phyloP scores from a whole-genome alignment of 192 early-diverging fungal genomes.

The Lobosporangium transversale region DNA sequence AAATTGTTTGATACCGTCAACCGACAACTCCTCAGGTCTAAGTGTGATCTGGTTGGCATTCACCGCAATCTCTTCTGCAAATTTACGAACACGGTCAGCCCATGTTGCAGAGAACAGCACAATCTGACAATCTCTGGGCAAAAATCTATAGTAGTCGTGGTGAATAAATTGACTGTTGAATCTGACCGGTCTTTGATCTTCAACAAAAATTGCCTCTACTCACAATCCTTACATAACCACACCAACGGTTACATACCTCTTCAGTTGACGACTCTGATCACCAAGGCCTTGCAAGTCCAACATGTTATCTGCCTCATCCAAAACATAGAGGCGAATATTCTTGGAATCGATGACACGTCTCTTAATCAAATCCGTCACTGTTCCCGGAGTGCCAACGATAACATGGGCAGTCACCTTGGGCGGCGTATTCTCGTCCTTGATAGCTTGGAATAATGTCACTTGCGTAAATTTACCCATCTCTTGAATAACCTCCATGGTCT shows the following conservation, averaged over 20 bases:
- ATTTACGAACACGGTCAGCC: slow-evolving; percentile 77
- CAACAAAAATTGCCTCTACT: too few relatives aligned
- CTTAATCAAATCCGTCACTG: slow-evolving; percentile 80
- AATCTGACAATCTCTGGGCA: slow-evolving; percentile 82
- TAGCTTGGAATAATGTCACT: slow-evolving; percentile 77
- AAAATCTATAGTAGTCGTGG: too few relatives aligned
- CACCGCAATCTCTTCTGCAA: slow-evolving; percentile 85
- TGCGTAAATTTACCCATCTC: slow-evolving; percentile 93
- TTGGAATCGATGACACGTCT: slow-evolving; percentile 68
- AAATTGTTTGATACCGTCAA: slow-evolving; percentile 95
- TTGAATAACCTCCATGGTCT: slow-evolving; percentile 91
- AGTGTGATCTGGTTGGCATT: slow-evolving; percentile 88
- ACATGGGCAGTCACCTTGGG: slow-evolving; percentile 77
- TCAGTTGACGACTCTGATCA: slow-evolving; percentile 87
- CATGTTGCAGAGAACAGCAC: slow-evolving; percentile 97
- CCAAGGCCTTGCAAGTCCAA: slow-evolving; percentile 85
- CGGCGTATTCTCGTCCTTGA: slow-evolving; percentile 72
- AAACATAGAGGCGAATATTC: slow-evolving; percentile 82
- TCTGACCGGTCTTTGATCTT: too few relatives aligned
- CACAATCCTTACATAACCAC: too few relatives aligned
- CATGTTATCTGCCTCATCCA: slow-evolving; percentile 99
- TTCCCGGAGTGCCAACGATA: slow-evolving; percentile 95
- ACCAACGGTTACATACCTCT: too few relatives aligned
- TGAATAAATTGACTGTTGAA: too few relatives aligned
- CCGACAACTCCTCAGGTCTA: slow-evolving; percentile 88